Evolutionary conservation across 257 asterid genomes (phyloP).

Genomic region (Nicotiana tomentosiformis): DNA sequence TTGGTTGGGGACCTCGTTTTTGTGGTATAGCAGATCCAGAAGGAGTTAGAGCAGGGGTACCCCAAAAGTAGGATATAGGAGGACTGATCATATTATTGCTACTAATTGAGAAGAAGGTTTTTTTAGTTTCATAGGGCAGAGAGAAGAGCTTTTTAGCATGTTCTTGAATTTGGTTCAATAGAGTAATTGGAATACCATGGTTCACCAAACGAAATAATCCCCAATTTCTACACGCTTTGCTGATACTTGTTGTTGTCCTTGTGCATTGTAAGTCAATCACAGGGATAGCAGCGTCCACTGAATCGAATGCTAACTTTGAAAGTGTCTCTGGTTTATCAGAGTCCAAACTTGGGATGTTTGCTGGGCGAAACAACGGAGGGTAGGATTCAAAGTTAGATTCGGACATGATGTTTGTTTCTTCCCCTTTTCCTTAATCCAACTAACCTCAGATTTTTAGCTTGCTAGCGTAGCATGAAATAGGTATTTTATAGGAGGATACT

Average conservation of each 20-base stretch:
- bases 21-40: slow-evolving; percentile 27
- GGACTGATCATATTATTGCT: slow-evolving; percentile 12
- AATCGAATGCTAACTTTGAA: neutral
- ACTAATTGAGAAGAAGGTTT: slow-evolving; percentile 9
- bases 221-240: slow-evolving; percentile 59
- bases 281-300: slow-evolving; percentile 34
- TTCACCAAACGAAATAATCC: slow-evolving; percentile 79
- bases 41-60: slow-evolving; percentile 50
- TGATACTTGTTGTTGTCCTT: slow-evolving; percentile 13
- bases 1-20: slow-evolving; percentile 19
- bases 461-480: neutral
- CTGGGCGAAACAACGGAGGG: slow-evolving; percentile 62
- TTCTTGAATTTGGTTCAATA: slow-evolving; percentile 39
- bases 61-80: slow-evolving; percentile 76
- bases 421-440: too few relatives aligned
- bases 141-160: slow-evolving; percentile 42
- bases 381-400: slow-evolving; percentile 37
- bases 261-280: slow-evolving; percentile 42
- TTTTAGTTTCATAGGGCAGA: slow-evolving; percentile 44
- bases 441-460: neutral
- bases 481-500: neutral
- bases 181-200: slow-evolving; percentile 58
- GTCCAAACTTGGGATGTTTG: slow-evolving; percentile 5
- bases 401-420: neutral
- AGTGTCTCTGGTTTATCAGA: neutral